Evolutionary conservation across 169 alveolate genomes (phyloP).

Genomic region (Besnoitia besnoiti): DNA sequence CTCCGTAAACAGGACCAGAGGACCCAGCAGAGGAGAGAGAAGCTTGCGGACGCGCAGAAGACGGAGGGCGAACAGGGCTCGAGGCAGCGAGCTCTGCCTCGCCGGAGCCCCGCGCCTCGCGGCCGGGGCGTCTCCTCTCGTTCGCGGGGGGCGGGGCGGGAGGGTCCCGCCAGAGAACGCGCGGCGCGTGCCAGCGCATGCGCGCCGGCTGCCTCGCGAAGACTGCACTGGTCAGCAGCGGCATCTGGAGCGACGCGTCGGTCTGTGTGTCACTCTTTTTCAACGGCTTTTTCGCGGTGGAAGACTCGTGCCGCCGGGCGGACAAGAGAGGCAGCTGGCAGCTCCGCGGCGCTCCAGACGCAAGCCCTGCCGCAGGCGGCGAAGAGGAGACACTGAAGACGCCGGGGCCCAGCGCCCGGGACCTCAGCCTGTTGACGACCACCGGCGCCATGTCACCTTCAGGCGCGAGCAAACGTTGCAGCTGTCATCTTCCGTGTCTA

Average conservation of each 20-base stretch:
- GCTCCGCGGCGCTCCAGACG: no score
- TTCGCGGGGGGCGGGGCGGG: neutral
- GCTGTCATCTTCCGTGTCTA: no score
- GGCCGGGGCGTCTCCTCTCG: neutral
- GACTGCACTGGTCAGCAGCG: neutral
- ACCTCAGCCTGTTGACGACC: neutral
- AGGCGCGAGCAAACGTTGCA: no score
- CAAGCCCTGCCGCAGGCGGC: no score
- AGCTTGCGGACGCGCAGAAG: no score
- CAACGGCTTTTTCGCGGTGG: neutral
- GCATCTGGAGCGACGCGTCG: neutral
- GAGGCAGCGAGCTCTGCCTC: no score
- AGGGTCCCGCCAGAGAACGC: neutral
- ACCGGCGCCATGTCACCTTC: neutral
- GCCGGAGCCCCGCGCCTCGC: no score
- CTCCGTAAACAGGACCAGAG: neutral
- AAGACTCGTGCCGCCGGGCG: neutral
- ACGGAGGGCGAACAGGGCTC: no score
- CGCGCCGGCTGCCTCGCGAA: constrained; percentile 27
- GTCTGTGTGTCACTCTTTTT: no score
- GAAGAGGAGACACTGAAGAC: neutral
- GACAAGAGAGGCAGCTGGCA: neutral
- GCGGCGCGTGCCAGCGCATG: neutral
- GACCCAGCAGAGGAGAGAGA: neutral
- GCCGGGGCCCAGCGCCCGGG: neutral